Base-by-base conservation (phyloP, 2,329 filamentous ascomycete genomes). In the Paecilomyces niveus region DNA sequence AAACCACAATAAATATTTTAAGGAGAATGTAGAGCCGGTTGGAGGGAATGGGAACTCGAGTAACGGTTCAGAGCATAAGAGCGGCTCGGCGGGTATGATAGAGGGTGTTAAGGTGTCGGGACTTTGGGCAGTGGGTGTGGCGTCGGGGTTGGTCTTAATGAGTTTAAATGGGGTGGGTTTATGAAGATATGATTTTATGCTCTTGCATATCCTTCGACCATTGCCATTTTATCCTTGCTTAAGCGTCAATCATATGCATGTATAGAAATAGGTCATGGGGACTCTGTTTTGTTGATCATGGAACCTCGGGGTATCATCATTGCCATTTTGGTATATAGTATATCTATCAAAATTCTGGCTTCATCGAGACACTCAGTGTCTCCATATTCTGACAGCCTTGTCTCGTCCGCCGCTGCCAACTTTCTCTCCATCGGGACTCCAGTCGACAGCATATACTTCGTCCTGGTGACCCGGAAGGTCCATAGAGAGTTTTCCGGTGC, bases 331-430 rank as follows among this genome's bases (percentile, higher is more conserved):
- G 15, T 45, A 50, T 33, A 57, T 26, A 61, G 15, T 53, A n/a
- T 32, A 11, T 21, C 13, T 4, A 39, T 9, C n/a, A 18, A 29
- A 7, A 18, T 55, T 24, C 15, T 33, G 15, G 2, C 8, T 13
- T 26, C 22, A 26, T 49, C 29, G 22, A 55, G 29, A 55, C 9
- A 39, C 29, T 67, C 70, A 88, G 72, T 87, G 82, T 65, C 83
- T 80, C 85, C 85, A 88, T 64, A 87, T 81, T 67, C 83, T 78
- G 56, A 88, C 83, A 55, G 81, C 80, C 74, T 96, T 97, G 74
- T 99, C 94, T 72, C 93, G 93, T 9, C 94, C 94, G 57, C 92
- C 94, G 72, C 92, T 96, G 18, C 87, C 92, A 15, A 97, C 92
- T 66, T 87, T 87, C 65, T 90, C 84, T 8, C 94, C 94, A 71